Evolutionary conservation across 2,329 filamentous ascomycete species (phyloP).

Genomic region (Metarhizium humberi): DNA sequence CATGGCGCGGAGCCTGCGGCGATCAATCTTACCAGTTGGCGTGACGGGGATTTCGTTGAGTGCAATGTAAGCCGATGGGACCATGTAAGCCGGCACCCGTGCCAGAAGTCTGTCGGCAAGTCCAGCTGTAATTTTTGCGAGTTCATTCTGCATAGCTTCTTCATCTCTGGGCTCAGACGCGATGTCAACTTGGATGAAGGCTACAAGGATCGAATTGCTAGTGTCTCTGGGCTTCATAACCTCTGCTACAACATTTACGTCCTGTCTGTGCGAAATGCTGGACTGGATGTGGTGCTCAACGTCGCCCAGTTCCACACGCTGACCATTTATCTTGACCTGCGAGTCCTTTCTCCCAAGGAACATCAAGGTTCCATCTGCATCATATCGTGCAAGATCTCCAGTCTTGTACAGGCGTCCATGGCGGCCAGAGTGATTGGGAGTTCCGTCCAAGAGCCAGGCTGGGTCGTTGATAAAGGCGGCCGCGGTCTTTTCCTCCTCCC

Average conservation of each 20-base stretch:
- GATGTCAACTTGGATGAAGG: slow-evolving; percentile 1
- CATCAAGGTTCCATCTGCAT: background rate
- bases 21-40: slow-evolving; percentile 4
- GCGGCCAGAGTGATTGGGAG: background rate
- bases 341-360: background rate
- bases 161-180: background rate
- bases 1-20: slow-evolving; percentile 2
- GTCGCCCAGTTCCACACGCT: background rate
- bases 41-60: slow-evolving; percentile 1
- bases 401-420: background rate
- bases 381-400: background rate
- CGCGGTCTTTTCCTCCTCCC: slow-evolving; percentile 10
- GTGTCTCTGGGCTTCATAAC: background rate
- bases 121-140: background rate
- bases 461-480: slow-evolving; percentile 13
- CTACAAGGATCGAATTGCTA: slow-evolving; percentile 1
- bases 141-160: background rate
- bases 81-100: slow-evolving; percentile 3
- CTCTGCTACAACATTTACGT: slow-evolving; percentile 4
- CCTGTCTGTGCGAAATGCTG: slow-evolving; percentile 30
- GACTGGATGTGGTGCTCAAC: background rate
- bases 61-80: slow-evolving; percentile 4
- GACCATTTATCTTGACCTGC: background rate
- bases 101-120: background rate
- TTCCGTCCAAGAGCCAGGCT: background rate